These are phyloP conservation scores for Microbotryum violaceum DNA, from an alignment of 1,284 basidiomycete genomes.

Conservation along the genomic window DNA sequence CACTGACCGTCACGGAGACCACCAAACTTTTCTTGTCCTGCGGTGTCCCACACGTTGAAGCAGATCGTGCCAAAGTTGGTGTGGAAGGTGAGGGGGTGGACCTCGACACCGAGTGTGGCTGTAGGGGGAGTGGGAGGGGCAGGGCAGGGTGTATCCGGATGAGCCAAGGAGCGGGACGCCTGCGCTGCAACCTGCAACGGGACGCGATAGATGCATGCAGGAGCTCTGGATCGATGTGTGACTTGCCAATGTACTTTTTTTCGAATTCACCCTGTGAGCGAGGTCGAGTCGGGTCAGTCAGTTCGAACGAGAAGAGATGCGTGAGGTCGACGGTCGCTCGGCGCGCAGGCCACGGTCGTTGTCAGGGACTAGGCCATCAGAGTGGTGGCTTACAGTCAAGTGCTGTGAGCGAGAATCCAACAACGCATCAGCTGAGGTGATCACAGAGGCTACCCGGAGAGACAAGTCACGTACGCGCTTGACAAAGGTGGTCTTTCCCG, in stretches of 20 bases:
- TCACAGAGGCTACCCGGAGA: no score
- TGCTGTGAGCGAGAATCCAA: slow-evolving; percentile 54
- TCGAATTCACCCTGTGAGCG: slow-evolving; percentile 72
- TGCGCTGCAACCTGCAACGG: slow-evolving; percentile 2
- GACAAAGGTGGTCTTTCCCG: slow-evolving; percentile 79
- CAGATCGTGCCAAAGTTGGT: slow-evolving; percentile 98
- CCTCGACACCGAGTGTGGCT: slow-evolving; percentile 99
- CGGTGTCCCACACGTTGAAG: slow-evolving; percentile 99
- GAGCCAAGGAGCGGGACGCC: background rate
- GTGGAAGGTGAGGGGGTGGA: slow-evolving; percentile 89
- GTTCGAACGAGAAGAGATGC: background rate
- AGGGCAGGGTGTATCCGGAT: background rate
- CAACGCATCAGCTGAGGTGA: background rate
- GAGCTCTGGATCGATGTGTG: background rate
- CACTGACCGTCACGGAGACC: slow-evolving; percentile 76
- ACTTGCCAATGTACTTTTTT: slow-evolving; percentile 97
- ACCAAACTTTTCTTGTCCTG: slow-evolving; percentile 99
- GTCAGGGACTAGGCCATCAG: background rate
- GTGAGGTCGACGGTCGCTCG: no score
- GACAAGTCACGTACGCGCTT: slow-evolving; percentile 54
- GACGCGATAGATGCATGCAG: background rate
- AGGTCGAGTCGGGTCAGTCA: background rate
- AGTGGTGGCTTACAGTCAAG: slow-evolving; percentile 58
- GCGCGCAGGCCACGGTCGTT: background rate
- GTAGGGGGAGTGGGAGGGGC: slow-evolving; percentile 27